These are phyloP conservation scores for Hyaloscypha variabilis DNA, from an alignment of 495 filamentous ascomycete genomes.

Conservation along the genomic window DNA sequence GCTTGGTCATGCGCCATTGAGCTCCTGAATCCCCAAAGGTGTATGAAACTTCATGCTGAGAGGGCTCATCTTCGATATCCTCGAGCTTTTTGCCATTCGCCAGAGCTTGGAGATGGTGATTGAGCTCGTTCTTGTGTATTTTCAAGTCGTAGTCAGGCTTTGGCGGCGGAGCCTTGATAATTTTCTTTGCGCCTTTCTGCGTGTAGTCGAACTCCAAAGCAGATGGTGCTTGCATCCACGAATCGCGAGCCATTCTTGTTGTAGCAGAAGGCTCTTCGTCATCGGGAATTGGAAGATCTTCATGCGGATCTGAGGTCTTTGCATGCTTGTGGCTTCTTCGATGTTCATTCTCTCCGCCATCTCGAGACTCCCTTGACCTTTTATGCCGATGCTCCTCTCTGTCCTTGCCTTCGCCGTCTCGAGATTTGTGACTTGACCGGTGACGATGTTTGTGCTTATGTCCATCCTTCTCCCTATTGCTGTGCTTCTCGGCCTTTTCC, in stretches of 20 bases:
- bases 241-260: constrained; percentile 60
- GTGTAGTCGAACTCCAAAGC: constrained; percentile 84
- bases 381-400: constrained; percentile 43
- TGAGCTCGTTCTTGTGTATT: constrained; percentile 82
- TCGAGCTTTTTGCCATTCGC: constrained; percentile 54
- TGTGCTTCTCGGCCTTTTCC: constrained; percentile 43
- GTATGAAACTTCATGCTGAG: constrained; percentile 72
- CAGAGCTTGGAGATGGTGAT: constrained; percentile 68
- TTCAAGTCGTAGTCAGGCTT: constrained; percentile 72
- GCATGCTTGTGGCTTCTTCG: constrained; percentile 36
- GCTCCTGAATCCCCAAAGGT: constrained; percentile 89
- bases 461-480: constrained; percentile 48
- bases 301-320: constrained; percentile 49
- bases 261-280: constrained; percentile 42
- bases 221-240: constrained; percentile 93
- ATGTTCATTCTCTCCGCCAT: constrained; percentile 38
- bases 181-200: constrained; percentile 62
- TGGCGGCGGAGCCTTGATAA: constrained; percentile 47
- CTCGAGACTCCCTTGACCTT: constrained; percentile 46
- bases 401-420: constrained; percentile 35
- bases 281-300: constrained; percentile 47
- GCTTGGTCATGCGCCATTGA: constrained; percentile 93
- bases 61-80: constrained; percentile 48
- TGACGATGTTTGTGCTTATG: constrained; percentile 40
- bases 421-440: constrained; percentile 40